Conservation (phyloP, 164 flowering plant genomes). For the Chimonanthus salicifolius region DNA sequence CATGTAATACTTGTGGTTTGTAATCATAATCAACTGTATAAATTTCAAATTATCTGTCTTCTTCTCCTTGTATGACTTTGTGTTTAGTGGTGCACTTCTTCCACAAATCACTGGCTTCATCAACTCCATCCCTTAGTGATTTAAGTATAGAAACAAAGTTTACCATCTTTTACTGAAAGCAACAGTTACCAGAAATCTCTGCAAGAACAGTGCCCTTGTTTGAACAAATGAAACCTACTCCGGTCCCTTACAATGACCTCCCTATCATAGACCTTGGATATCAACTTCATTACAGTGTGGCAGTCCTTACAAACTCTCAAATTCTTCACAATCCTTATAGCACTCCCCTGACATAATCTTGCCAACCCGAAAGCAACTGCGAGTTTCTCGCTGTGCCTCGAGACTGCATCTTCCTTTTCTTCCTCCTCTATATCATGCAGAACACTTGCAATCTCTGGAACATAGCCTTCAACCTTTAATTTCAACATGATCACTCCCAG, state of each 20-base stretch:
- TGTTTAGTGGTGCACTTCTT: background rate
- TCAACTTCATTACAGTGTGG: slow-evolving; percentile 55
- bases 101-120: background rate
- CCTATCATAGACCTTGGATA: slow-evolving; percentile 45
- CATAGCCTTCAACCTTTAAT: slow-evolving; percentile 45
- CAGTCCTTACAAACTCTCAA: slow-evolving; percentile 68
- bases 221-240: slow-evolving; percentile 60
- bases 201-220: slow-evolving; percentile 55
- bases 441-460: slow-evolving; percentile 46
- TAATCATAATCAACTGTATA: too few species aligned
- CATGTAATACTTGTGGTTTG: too few species aligned
- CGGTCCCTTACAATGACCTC: slow-evolving; percentile 62
- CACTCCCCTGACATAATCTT: slow-evolving; percentile 32
- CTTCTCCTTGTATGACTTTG: too few species aligned
- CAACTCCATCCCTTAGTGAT: background rate
- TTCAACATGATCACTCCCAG: slow-evolving; percentile 46
- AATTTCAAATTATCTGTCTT: too few species aligned
- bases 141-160: too few species aligned
- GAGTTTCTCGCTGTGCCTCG: slow-evolving; percentile 65
- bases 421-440: slow-evolving; percentile 69
- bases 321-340: slow-evolving; percentile 61
- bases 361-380: slow-evolving; percentile 68
- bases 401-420: slow-evolving; percentile 59
- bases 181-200: slow-evolving; percentile 58
- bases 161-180: background rate